Evolutionary conservation across 2,329 filamentous ascomycete species (phyloP).

Genomic region (Aspergillus ochraceus): DNA sequence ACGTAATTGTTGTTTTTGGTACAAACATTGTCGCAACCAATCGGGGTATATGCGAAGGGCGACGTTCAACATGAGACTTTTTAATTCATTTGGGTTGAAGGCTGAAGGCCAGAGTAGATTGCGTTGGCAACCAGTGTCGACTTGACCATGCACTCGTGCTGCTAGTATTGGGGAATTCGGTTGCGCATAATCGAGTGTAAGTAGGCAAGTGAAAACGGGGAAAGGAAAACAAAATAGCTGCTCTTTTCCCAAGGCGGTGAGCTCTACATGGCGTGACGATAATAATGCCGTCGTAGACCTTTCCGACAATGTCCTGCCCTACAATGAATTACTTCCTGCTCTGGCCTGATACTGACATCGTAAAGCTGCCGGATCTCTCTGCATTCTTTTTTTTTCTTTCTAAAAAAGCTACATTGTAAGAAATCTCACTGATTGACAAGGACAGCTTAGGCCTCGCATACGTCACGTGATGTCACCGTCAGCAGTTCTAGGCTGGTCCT

Average conservation of each 20-base stretch:
- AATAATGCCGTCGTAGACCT: too few species aligned
- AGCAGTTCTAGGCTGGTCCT: neutral
- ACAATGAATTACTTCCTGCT: too few species aligned
- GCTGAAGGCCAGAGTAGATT: neutral
- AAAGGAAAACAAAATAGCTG: neutral
- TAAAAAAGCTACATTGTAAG: too few species aligned
- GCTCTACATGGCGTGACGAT: too few species aligned
- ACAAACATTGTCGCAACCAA: slow-evolving; percentile 37
- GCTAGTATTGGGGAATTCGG: neutral
- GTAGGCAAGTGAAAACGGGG: too few species aligned
- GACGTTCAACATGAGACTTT: neutral
- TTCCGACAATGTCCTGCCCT: too few species aligned
- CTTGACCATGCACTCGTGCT: neutral
- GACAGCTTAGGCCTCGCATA: too few species aligned
- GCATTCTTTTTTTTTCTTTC: too few species aligned
- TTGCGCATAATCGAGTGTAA: neutral
- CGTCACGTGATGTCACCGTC: neutral
- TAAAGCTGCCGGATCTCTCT: neutral
- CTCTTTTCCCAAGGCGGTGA: neutral
- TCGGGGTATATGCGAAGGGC: neutral
- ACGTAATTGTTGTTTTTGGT: slow-evolving; percentile 31
- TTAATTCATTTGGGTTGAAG: slow-evolving; percentile 4
- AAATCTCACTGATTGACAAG: too few species aligned
- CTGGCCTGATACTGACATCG: too few species aligned
- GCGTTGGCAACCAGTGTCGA: neutral